Conservation (phyloP, 75 land plant genomes). For the Larix kaempferi region DNA sequence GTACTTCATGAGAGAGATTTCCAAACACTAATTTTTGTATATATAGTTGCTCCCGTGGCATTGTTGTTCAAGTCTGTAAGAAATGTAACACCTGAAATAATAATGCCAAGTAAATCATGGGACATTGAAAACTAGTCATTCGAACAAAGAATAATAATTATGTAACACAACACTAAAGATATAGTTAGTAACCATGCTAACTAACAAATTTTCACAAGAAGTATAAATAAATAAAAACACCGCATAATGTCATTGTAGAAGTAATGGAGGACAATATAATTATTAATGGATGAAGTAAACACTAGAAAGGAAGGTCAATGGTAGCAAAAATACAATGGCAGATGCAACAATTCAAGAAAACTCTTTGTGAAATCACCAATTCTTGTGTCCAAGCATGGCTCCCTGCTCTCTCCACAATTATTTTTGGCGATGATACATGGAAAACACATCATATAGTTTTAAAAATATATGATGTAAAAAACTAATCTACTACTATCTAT, state of each 20-base stretch:
- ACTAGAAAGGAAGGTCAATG: constrained; percentile 84
- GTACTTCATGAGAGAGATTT: not conserved
- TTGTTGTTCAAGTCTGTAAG: constrained; percentile 82
- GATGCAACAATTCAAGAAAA: constrained; percentile 91
- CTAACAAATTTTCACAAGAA: not conserved
- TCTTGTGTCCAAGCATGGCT: constrained; percentile 91
- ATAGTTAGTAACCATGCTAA: not conserved
- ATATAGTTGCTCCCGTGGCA: constrained; percentile 84
- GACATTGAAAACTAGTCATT: too few species aligned
- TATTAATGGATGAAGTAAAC: constrained; percentile 83
- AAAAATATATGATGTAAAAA: not conserved
- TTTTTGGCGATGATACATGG: constrained; percentile 96
- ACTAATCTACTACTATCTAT: not conserved
- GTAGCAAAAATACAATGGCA: constrained; percentile 87
- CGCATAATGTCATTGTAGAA: not conserved
- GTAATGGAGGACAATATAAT: not conserved
- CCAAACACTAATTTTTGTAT: not conserved
- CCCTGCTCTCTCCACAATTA: constrained; percentile 96
- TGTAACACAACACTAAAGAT: not conserved
- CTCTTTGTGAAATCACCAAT: constrained; percentile 95
- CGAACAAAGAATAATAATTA: not conserved
- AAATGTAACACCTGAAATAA: constrained; percentile 73
- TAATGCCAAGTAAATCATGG: not conserved
- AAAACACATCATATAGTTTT: not conserved
- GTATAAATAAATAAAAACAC: not conserved